These are phyloP conservation scores for Dimargaris xerosporica DNA, from an alignment of 192 early-diverging fungal species.

Conservation along the genomic window DNA sequence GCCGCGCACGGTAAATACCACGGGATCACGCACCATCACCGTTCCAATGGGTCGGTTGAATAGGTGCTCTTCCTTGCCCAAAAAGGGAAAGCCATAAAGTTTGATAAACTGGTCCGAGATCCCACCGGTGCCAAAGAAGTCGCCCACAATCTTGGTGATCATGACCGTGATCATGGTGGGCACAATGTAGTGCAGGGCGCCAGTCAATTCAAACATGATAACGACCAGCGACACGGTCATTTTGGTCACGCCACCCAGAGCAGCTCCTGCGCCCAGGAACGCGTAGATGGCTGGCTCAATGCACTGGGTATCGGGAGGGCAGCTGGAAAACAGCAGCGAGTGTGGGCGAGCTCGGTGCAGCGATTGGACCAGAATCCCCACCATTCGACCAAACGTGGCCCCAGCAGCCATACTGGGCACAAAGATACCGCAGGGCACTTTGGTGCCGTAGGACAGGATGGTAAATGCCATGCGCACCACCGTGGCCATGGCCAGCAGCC, in stretches of 20 bases:
- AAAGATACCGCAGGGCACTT: constrained; percentile 81
- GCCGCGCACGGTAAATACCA: constrained; percentile 38
- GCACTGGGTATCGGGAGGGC: constrained; percentile 63
- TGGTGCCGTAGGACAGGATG: constrained; percentile 46
- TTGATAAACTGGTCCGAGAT: constrained; percentile 67
- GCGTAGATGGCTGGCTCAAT: constrained; percentile 94
- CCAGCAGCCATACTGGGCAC: constrained; percentile 93
- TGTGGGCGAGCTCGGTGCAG: constrained; percentile 45
- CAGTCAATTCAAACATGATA: constrained; percentile 98
- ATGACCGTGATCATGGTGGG: constrained; percentile 63
- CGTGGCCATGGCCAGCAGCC: constrained; percentile 36
- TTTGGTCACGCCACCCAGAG: constrained; percentile 71
- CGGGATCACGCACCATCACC: constrained; percentile 15
- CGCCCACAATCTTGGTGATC: constrained; percentile 59
- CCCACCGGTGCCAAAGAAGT: constrained; percentile 51
- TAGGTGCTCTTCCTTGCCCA: constrained; percentile 56
- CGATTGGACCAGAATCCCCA: constrained; percentile 69
- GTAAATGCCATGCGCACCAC: constrained; percentile 35
- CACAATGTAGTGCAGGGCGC: constrained; percentile 78
- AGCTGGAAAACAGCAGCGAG: constrained; percentile 54
- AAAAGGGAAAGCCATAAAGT: constrained; percentile 60
- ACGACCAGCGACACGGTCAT: constrained; percentile 83
- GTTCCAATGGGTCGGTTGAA: constrained; percentile 28
- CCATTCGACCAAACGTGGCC: constrained; percentile 73
- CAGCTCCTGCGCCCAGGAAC: constrained; percentile 82